Conservation (phyloP, 2,329 filamentous ascomycete genomes). For the Pseudocercospora musae region DNA sequence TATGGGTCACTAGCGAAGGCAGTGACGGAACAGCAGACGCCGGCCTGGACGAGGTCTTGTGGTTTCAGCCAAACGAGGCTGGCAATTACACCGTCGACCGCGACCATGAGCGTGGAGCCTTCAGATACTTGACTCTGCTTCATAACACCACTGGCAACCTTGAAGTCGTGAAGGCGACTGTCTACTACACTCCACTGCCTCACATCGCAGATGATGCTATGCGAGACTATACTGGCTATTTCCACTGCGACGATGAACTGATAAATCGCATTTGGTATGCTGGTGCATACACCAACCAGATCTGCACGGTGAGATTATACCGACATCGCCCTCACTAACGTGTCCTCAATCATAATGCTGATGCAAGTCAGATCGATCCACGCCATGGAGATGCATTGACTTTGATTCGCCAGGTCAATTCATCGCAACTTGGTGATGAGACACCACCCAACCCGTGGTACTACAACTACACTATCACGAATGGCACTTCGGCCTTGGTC, state of each 20-base stretch:
- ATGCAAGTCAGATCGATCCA: conserved; percentile 30
- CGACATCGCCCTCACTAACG: background rate
- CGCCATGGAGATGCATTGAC: conserved; percentile 37
- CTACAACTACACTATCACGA: conserved; percentile 41
- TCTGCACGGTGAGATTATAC: conserved; percentile 19
- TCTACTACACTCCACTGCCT: conserved; percentile 48
- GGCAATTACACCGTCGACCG: conserved; percentile 46
- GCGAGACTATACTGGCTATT: conserved; percentile 41
- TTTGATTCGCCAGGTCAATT: conserved; percentile 33
- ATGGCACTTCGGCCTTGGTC: conserved; percentile 37
- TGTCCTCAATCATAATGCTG: background rate
- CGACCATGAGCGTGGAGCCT: conserved; percentile 49
- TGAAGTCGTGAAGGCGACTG: conserved; percentile 38
- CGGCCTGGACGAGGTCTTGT: conserved; percentile 47
- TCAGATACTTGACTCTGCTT: conserved; percentile 51
- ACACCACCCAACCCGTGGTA: conserved; percentile 39
- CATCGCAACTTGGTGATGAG: conserved; percentile 32
- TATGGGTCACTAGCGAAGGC: conserved; percentile 53
- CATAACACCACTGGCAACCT: conserved; percentile 39
- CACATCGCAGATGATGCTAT: conserved; percentile 41
- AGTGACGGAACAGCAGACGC: conserved; percentile 42
- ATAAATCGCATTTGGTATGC: conserved; percentile 47
- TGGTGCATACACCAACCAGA: conserved; percentile 36
- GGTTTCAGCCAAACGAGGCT: conserved; percentile 42
- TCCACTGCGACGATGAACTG: conserved; percentile 44